Evolutionary conservation across 805 yeast genomes (phyloP).

Genomic region (Ascoidea rubescens): DNA sequence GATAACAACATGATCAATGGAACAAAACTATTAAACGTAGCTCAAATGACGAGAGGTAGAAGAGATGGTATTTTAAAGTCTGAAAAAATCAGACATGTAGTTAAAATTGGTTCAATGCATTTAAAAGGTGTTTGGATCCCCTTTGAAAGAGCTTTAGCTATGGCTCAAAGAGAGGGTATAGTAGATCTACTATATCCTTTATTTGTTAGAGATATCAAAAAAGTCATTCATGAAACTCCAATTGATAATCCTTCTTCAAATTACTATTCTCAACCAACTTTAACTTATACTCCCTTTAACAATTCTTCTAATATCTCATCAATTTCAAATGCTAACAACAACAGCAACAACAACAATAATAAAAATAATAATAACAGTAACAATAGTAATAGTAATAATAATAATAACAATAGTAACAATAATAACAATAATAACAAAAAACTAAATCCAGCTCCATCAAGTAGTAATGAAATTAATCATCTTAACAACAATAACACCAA

Average conservation of each 20-base stretch:
- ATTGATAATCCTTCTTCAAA: neutral
- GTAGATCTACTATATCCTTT: conserved; percentile 43
- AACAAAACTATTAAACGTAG: conserved; percentile 53
- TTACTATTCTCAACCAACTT: neutral
- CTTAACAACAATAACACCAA: neutral
- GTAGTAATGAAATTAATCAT: no score
- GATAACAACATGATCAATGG: conserved; percentile 67
- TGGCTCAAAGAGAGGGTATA: conserved; percentile 57
- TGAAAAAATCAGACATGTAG: conserved; percentile 56
- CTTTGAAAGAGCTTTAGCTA: conserved; percentile 52
- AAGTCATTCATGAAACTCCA: conserved; percentile 2
- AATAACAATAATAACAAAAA: neutral
- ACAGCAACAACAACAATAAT: no score
- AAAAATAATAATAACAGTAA: no score
- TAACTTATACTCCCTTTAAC: neutral
- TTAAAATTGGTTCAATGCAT: conserved; percentile 62
- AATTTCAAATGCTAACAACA: neutral
- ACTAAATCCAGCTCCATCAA: no score
- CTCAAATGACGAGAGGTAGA: conserved; percentile 62
- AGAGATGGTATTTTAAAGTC: conserved; percentile 57
- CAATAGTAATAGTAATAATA: neutral
- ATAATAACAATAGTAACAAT: neutral
- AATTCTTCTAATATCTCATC: neutral
- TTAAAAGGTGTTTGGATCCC: conserved; percentile 69
- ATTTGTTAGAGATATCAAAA: conserved; percentile 52